phyloP scores from a whole-genome alignment of 495 filamentous ascomycete species.

The Aspergillus bridgeri region DNA sequence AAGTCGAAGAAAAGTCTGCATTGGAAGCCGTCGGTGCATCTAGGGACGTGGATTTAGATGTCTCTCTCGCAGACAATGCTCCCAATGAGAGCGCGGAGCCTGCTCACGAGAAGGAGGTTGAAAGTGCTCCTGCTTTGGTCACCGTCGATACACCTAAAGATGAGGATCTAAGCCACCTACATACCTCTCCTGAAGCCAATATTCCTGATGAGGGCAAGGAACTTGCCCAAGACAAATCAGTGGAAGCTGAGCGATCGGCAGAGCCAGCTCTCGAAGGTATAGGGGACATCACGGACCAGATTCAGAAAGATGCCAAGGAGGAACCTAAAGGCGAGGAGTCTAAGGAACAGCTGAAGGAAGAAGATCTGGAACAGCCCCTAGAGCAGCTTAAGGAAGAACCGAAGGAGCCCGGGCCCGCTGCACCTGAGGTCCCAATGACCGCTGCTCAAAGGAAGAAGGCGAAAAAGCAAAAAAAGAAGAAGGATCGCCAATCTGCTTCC shows the following conservation, averaged over 20 bases:
- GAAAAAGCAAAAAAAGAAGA: constrained; percentile 24
- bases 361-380: not conserved
- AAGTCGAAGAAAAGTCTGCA: constrained; percentile 2
- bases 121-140: constrained; percentile 5
- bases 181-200: not conserved
- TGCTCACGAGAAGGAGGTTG: constrained; percentile 4
- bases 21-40: not conserved
- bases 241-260: not conserved
- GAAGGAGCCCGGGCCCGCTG: not conserved
- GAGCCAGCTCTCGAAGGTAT: not conserved
- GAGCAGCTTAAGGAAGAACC: not conserved
- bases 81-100: too few relatives aligned
- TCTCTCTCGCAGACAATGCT: too few relatives aligned
- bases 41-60: too few relatives aligned
- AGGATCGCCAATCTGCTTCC: constrained; percentile 14
- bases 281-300: not conserved
- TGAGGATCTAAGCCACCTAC: not conserved
- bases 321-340: too few relatives aligned
- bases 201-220: not conserved
- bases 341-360: not conserved
- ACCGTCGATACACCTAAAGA: not conserved
- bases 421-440: constrained; percentile 7
- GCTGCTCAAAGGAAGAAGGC: constrained; percentile 21
- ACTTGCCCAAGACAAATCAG: not conserved
- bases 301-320: not conserved